Base-by-base conservation (phyloP, 352 stramenopile species). In the Phytophthora tubulina region DNA sequence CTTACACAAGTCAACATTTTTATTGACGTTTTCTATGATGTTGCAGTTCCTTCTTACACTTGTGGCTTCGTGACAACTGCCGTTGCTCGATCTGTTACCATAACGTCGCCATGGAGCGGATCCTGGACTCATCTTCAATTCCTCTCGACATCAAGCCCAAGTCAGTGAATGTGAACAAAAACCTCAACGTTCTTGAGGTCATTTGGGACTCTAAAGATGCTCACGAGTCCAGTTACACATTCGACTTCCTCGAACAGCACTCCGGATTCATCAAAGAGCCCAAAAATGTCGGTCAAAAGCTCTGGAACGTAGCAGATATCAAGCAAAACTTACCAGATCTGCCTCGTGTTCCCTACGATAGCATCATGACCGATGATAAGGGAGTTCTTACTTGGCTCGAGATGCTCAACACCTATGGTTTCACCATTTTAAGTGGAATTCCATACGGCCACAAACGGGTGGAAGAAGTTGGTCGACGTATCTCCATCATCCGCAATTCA, bases 371-470 rank as follows among this genome's bases (percentile, higher is more conserved):
- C 13, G 58, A 60, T 57, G 72, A 82, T 42, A 48, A 46, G 10
- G 75, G 72, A 4, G 63, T 78, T 21, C 70, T 75, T 21, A 41
- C 44, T 6, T 82, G 75, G 75, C 64, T 82, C 13, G 68, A 79
- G 49, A 36, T 70, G 56, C 53, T 82, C 38, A 50, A 82, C 46
- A 70, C 53, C 21, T 80, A 76, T 52, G 72, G 75, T 1, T 82
- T 82, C 56, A 63, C 62, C 41, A 59, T 82, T 15, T 15, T 82
- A 8, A 63, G 61, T 4, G 59, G 51, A 21, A 68, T 82, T 41
- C 75, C 75, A 8, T 45, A 75, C 21, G 21, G 21, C 21, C 21
- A 27, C 21, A 27, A 27, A 27, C 21, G 21, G 21, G 21, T 27
- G 21, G 21, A 27, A 27, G 21, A 27, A 27, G 21, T 27, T 27